A percentile compares a stretch with the other conserved stretches of the same genome.
Evolutionary conservation across 257 asterid genomes (phyloP).

Genomic region (Perilla frutescens): DNA sequence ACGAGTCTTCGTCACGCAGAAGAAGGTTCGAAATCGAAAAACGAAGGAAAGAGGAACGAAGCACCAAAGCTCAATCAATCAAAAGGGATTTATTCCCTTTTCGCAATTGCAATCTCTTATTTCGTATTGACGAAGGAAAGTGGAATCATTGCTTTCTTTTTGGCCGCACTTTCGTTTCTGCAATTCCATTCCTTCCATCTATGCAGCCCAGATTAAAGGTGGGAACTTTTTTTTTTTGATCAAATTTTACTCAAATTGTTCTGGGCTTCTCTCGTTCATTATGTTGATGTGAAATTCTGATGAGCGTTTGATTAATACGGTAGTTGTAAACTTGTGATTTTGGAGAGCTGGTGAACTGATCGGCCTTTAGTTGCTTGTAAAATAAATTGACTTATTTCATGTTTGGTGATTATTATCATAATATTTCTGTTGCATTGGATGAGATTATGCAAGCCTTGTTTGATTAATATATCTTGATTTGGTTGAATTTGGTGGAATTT

Average conservation of each 20-base stretch:
- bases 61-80: conserved; percentile 30
- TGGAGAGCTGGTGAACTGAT: conserved; percentile 14
- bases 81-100: conserved; percentile 31
- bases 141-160: conserved; percentile 14
- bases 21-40: conserved; percentile 22
- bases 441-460: background rate
- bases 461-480: conserved; percentile 20
- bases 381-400: conserved; percentile 14
- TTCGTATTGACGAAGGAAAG: conserved; percentile 28
- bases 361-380: conserved; percentile 9
- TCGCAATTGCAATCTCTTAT: background rate
- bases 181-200: conserved; percentile 27
- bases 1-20: conserved; percentile 19
- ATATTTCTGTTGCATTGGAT: background rate
- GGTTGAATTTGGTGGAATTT: conserved; percentile 23
- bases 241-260: conserved; percentile 3
- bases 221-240: conserved; percentile 5
- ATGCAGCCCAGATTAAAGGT: conserved; percentile 41
- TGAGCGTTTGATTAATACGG: conserved; percentile 16
- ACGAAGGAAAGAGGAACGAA: conserved; percentile 19
- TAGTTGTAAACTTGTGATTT: background rate
- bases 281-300: background rate
- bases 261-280: background rate
- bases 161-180: background rate
- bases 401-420: conserved; percentile 13